Base-by-base conservation (phyloP, 2,329 filamentous ascomycete species). In the Zarea fungicola region DNA sequence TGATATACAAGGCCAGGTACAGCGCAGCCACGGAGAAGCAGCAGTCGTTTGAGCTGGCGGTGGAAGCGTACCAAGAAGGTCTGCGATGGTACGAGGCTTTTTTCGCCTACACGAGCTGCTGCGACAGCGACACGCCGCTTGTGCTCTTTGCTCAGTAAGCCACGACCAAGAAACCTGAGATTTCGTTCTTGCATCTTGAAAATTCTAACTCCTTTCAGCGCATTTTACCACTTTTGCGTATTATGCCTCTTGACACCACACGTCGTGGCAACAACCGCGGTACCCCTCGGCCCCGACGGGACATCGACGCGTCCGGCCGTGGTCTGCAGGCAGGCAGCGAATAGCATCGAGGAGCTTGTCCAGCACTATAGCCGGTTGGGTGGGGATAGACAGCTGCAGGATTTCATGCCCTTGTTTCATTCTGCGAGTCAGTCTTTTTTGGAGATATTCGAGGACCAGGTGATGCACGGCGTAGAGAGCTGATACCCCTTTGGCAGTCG, bases 391-490 rank as follows among this genome's bases (percentile, higher is more conserved):
- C 28, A 42, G 18, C 29, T 36, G 8, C 31, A 35, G 13, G 45
- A 48, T 22, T 42, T 48, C 10, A 42, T 48, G 37, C 29, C 36
- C 3, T 42, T 42, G n/a, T 48, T 48, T 22, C 35, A 35, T n/a
- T 21, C 18, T 6, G 45, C 45, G 7, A 23, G 29, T 1, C 13
- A 21, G 10, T 21, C 29, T 0, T 48, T 48, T 36, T 13, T 48
- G 28, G 29, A 23, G 18, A 28, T 48, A 16, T 41, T 28, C 29
- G 21, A 48, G 3, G n/a, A n/a, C n/a, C n/a, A n/a, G n/a, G n/a
- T n/a, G n/a, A n/a, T n/a, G n/a, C n/a, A n/a, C n/a, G n/a, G n/a
- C n/a, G n/a, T n/a, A n/a, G n/a, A n/a, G n/a, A n/a, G n/a, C n/a
- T n/a, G n/a, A n/a, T n/a, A n/a, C n/a, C n/a, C n/a, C n/a, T n/a